A percentile compares a stretch with the other conserved stretches of the same genome.
Evolutionary conservation across 2,329 filamentous ascomycete genomes (phyloP).

Genomic region (Neonectria punicea): DNA sequence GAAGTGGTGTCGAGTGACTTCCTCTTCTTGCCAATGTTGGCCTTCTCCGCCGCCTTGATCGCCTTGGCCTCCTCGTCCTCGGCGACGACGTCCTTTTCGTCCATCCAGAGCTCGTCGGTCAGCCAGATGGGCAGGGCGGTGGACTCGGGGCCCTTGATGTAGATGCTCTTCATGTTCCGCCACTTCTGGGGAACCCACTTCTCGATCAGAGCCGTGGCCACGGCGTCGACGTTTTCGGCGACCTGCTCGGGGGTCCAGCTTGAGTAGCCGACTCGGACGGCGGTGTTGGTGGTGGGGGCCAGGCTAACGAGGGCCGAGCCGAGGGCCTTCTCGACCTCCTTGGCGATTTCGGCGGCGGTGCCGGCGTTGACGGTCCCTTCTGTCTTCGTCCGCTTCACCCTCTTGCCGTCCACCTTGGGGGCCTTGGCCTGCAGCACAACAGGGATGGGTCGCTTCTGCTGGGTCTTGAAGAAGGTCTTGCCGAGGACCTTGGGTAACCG

Average conservation of each 20-base stretch:
- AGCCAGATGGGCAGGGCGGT: slow-evolving; percentile 94
- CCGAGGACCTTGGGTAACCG: slow-evolving; percentile 81
- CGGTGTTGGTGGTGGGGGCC: slow-evolving; percentile 80
- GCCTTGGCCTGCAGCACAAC: slow-evolving; percentile 74
- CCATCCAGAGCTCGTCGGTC: slow-evolving; percentile 89
- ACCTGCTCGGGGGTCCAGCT: slow-evolving; percentile 80
- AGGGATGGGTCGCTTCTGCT: slow-evolving; percentile 86
- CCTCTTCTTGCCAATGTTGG: slow-evolving; percentile 73
- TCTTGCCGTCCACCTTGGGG: slow-evolving; percentile 69
- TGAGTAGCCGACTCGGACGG: slow-evolving; percentile 81
- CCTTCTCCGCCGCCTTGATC: slow-evolving; percentile 55
- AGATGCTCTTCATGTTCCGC: slow-evolving; percentile 84
- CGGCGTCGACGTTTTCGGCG: slow-evolving; percentile 81
- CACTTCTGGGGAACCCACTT: slow-evolving; percentile 88
- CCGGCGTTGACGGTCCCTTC: slow-evolving; percentile 56
- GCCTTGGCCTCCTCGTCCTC: slow-evolving; percentile 63
- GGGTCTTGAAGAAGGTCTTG: slow-evolving; percentile 91
- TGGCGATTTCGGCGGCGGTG: slow-evolving; percentile 74
- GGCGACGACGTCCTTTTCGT: slow-evolving; percentile 78
- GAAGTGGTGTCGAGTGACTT: slow-evolving; percentile 56
- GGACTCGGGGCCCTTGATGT: slow-evolving; percentile 91
- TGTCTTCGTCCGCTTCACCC: slow-evolving; percentile 63
- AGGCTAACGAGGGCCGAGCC: slow-evolving; percentile 83
- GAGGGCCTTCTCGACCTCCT: slow-evolving; percentile 83
- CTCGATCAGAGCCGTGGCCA: slow-evolving; percentile 75